Conservation (phyloP, 2,329 filamentous ascomycete species). For the Clonostachys rosea region DNA sequence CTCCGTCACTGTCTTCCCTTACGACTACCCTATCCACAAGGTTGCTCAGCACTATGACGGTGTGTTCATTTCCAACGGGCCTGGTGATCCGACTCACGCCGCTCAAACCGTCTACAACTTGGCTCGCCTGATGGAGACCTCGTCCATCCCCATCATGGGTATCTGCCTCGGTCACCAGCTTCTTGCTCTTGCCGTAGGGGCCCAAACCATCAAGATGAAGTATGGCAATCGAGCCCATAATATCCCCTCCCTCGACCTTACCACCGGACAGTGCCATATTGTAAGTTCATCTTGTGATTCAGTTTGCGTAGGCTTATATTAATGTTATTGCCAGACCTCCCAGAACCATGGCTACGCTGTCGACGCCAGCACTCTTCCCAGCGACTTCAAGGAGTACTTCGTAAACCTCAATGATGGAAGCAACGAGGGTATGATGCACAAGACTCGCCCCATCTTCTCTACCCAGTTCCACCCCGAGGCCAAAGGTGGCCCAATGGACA, state of each 20-base stretch:
- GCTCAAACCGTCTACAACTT: slow-evolving; percentile 92
- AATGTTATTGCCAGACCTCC: slow-evolving; percentile 48
- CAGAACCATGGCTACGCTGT: slow-evolving; percentile 99
- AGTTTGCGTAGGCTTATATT: no score
- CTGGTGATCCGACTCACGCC: slow-evolving; percentile 96
- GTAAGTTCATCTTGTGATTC: no score
- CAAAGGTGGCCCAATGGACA: slow-evolving; percentile 95
- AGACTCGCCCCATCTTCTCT: slow-evolving; percentile 92
- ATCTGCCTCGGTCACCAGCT: slow-evolving; percentile 98
- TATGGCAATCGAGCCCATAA: slow-evolving; percentile 99
- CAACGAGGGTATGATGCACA: slow-evolving; percentile 98
- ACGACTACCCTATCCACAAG: slow-evolving; percentile 97
- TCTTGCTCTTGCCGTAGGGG: slow-evolving; percentile 82
- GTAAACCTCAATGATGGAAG: slow-evolving; percentile 80
- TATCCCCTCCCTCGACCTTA: slow-evolving; percentile 91
- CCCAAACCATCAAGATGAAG: slow-evolving; percentile 93
- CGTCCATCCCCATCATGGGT: slow-evolving; percentile 89
- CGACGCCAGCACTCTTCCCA: slow-evolving; percentile 74
- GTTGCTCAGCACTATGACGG: slow-evolving; percentile 96
- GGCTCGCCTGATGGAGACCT: slow-evolving; percentile 83
- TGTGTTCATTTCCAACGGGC: slow-evolving; percentile 98
- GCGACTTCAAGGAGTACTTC: slow-evolving; percentile 96
- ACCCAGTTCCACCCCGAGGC: slow-evolving; percentile 99
- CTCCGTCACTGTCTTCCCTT: slow-evolving; percentile 91
- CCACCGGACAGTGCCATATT: slow-evolving; percentile 96